Percentiles rank a stretch among this genome's conserved stretches.
phyloP scores from a whole-genome alignment of 2,329 filamentous ascomycete species.

The Hypomyces rosellus region DNA sequence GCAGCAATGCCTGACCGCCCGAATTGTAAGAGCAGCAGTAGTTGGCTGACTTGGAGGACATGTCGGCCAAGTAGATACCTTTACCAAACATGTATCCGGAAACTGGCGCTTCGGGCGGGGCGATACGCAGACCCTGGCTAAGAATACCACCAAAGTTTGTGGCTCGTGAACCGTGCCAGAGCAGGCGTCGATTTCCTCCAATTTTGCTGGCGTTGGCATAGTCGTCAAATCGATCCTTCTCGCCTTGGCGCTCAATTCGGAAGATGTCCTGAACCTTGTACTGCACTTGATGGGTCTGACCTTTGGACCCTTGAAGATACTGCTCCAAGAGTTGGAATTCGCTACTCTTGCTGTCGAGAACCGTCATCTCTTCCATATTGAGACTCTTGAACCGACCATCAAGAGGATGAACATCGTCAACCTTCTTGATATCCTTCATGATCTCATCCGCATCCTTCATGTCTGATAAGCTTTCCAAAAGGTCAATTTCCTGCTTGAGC shows the following conservation, averaged over 20 bases:
- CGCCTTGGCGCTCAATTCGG: slow-evolving; percentile 70
- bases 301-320: slow-evolving; percentile 64
- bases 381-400: slow-evolving; percentile 69
- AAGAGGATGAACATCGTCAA: slow-evolving; percentile 53
- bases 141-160: slow-evolving; percentile 88
- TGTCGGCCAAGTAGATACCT: slow-evolving; percentile 82
- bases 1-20: slow-evolving; percentile 64
- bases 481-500: slow-evolving; percentile 70
- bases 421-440: slow-evolving; percentile 56
- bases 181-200: slow-evolving; percentile 62
- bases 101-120: slow-evolving; percentile 74
- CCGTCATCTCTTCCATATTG: slow-evolving; percentile 69
- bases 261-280: slow-evolving; percentile 71
- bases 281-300: slow-evolving; percentile 55
- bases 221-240: slow-evolving; percentile 60
- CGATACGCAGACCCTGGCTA: slow-evolving; percentile 82
- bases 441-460: slow-evolving; percentile 79
- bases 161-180: slow-evolving; percentile 81
- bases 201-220: slow-evolving; percentile 46
- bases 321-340: slow-evolving; percentile 61
- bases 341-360: slow-evolving; percentile 47
- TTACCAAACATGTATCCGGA: slow-evolving; percentile 86
- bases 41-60: slow-evolving; percentile 73
- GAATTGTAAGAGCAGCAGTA: slow-evolving; percentile 63
- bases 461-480: slow-evolving; percentile 74